These are phyloP conservation scores for Tulasnella sp. DNA, from an alignment of 768 basidiomycete genomes.

Conservation along the genomic window DNA sequence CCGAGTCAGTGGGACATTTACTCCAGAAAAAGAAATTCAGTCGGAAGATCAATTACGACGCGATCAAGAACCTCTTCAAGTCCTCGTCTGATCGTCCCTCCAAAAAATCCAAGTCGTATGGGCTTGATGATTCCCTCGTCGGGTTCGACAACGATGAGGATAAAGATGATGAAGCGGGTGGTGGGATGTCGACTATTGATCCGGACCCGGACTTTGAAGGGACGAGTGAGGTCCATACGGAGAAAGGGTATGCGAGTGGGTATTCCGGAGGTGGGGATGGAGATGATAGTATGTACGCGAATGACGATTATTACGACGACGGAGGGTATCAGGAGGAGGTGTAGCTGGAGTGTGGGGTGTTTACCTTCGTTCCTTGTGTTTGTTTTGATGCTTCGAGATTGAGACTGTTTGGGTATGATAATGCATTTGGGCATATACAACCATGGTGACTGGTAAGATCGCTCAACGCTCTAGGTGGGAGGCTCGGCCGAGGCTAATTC, in stretches of 20 bases:
- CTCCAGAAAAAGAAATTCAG: constrained; percentile 77
- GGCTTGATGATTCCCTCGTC: not conserved
- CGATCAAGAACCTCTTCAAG: constrained; percentile 66
- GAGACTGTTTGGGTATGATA: too few relatives aligned
- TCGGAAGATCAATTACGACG: constrained; percentile 90
- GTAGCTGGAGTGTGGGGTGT: too few relatives aligned
- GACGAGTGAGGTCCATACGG: not conserved
- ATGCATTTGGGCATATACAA: too few relatives aligned
- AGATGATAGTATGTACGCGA: not conserved
- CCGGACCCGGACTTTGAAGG: not conserved
- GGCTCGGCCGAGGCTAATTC: too few relatives aligned
- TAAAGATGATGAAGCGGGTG: constrained; percentile 23
- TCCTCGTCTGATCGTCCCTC: not conserved
- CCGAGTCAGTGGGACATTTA: constrained; percentile 68
- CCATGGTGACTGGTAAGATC: too few relatives aligned
- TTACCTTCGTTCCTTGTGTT: too few relatives aligned
- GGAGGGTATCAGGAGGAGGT: not conserved
- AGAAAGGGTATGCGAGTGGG: not conserved
- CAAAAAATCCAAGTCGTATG: not conserved
- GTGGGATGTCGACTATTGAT: constrained; percentile 6
- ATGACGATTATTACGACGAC: not conserved
- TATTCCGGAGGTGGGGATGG: not conserved
- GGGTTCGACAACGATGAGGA: constrained; percentile 23
- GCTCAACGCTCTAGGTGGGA: too few relatives aligned
- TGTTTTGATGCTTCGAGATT: too few relatives aligned